These are phyloP conservation scores for Stemphylium beticola DNA, from an alignment of 2,329 filamentous ascomycete species.

Conservation along the genomic window DNA sequence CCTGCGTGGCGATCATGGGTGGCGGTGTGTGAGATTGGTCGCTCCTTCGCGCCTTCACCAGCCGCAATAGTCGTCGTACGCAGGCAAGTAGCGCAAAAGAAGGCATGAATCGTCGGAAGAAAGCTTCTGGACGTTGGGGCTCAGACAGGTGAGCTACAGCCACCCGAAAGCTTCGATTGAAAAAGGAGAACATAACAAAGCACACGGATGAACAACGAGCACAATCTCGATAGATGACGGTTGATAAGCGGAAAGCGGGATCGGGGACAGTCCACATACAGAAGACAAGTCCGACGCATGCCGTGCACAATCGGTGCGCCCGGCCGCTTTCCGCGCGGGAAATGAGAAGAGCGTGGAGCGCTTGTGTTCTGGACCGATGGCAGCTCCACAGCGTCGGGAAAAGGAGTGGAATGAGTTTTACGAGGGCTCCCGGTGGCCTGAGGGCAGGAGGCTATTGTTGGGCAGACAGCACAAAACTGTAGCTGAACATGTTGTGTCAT, in stretches of 20 bases:
- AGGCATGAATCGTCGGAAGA: background rate
- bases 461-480: background rate
- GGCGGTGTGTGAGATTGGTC: constrained; percentile 14
- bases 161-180: background rate
- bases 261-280: constrained; percentile 22
- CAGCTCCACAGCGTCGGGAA: constrained; percentile 21
- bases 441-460: constrained; percentile 6
- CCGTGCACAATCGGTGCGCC: constrained; percentile 36
- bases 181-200: constrained; percentile 9
- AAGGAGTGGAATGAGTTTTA: constrained; percentile 19
- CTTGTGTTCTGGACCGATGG: constrained; percentile 23
- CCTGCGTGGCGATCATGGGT: constrained; percentile 12
- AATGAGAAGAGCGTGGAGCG: constrained; percentile 36
- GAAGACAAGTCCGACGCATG: constrained; percentile 20
- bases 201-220: constrained; percentile 14
- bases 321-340: constrained; percentile 39
- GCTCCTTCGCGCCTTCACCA: constrained; percentile 12
- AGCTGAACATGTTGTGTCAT: background rate
- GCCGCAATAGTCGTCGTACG: constrained; percentile 13
- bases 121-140: background rate
- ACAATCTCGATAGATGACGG: constrained; percentile 23
- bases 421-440: constrained; percentile 1
- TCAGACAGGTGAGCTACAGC: constrained; percentile 2
- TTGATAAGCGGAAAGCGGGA: constrained; percentile 9
- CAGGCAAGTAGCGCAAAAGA: background rate